Percentiles rank a stretch among this genome's conserved stretches.
These are phyloP conservation scores for Albugo laibachii DNA, from an alignment of 352 stramenopile species.

Conservation along the genomic window DNA sequence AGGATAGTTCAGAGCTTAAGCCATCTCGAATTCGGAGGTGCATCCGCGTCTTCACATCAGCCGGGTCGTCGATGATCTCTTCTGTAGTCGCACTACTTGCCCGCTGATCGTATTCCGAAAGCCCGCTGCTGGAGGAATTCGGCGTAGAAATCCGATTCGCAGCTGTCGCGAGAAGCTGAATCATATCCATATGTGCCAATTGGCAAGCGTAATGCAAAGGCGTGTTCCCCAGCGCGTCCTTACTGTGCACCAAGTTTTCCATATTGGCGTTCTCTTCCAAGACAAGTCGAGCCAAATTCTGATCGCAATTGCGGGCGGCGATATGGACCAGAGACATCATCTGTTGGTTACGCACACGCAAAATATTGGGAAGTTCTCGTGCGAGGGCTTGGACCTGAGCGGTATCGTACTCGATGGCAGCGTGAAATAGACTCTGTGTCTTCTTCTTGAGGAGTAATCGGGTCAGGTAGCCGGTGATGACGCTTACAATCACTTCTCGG, in stretches of 20 bases:
- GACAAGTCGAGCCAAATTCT: conserved; percentile 69
- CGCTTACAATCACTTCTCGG: conserved; percentile 41
- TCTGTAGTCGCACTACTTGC: background rate
- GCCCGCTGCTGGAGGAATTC: conserved; percentile 3
- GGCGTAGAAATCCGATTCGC: conserved; percentile 63
- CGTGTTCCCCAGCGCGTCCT: conserved; percentile 52
- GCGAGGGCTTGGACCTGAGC: conserved; percentile 64
- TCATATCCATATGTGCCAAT: conserved; percentile 66
- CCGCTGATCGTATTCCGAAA: conserved; percentile 40
- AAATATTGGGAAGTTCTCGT: conserved; percentile 59
- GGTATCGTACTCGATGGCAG: conserved; percentile 54
- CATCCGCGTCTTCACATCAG: no score
- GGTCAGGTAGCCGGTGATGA: conserved; percentile 56
- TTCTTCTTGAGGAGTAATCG: conserved; percentile 69
- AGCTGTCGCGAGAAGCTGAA: conserved; percentile 65
- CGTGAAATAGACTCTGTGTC: conserved; percentile 54
- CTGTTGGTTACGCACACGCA: conserved; percentile 59
- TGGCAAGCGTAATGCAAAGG: conserved; percentile 68
- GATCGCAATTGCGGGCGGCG: conserved; percentile 68
- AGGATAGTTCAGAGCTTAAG: background rate
- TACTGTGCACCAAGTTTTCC: conserved; percentile 72
- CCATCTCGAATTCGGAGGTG: background rate
- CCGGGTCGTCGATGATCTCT: background rate
- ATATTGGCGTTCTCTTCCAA: conserved; percentile 61
- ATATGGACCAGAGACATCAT: conserved; percentile 80